phyloP scores from a whole-genome alignment of 2,329 filamentous ascomycete species.

The Fusarium agapanthi region DNA sequence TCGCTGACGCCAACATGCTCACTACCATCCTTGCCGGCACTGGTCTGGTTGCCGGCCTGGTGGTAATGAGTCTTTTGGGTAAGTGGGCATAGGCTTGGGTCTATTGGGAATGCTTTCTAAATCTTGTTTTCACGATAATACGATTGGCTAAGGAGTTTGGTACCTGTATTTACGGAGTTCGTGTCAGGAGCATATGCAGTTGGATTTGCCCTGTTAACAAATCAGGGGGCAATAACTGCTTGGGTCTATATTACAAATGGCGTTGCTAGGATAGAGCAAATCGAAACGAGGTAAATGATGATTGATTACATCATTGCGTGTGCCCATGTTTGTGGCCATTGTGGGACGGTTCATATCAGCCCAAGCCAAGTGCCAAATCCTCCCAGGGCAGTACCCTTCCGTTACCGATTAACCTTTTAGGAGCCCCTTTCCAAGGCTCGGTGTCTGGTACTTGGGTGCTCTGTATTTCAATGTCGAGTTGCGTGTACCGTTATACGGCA shows the following conservation, averaged over 20 bases:
- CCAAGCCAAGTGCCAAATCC: not conserved
- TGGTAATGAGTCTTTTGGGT: conserved; percentile 75
- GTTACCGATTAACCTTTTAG: not conserved
- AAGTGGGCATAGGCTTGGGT: conserved; percentile 71
- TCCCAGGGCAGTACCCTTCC: not conserved
- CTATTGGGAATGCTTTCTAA: not conserved
- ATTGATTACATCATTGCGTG: not conserved
- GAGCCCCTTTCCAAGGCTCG: not conserved
- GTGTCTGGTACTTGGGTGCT: conserved; percentile 4
- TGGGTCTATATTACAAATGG: conserved; percentile 11
- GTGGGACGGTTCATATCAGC: not conserved
- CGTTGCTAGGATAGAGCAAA: conserved; percentile 2
- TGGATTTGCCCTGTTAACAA: not conserved
- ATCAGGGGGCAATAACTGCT: not conserved
- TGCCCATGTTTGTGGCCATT: not conserved
- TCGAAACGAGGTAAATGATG: conserved; percentile 2
- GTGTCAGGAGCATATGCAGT: conserved; percentile 6
- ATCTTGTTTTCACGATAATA: not conserved
- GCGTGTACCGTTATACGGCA: conserved; percentile 43
- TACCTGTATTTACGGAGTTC: conserved; percentile 17
- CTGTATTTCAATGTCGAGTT: conserved; percentile 38
- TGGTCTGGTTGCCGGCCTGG: conserved; percentile 68
- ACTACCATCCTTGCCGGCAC: conserved; percentile 60
- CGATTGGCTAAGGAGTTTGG: conserved; percentile 16
- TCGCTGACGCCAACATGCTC: conserved; percentile 59